Percentiles rank a stretch among this genome's conserved stretches.
Evolutionary conservation across 1,139 yeast species (phyloP).

Genomic region (Yamadazyma buinensis): DNA sequence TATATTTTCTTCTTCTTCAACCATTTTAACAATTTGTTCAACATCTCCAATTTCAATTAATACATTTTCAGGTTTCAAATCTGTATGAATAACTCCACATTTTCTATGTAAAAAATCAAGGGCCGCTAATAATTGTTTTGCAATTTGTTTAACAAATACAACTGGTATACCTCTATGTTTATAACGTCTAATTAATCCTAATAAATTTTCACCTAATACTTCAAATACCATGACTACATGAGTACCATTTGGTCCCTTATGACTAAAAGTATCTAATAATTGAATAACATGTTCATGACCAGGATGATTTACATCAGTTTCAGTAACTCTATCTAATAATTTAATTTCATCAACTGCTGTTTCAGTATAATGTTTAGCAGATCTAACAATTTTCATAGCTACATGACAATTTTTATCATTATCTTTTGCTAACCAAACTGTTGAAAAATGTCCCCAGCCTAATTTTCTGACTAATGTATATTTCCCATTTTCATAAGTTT

Average conservation of each 20-base stretch:
- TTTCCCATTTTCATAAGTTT: conserved; percentile 53
- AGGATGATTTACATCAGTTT: conserved; percentile 52
- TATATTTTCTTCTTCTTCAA: conserved; percentile 52
- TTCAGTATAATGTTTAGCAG: conserved; percentile 72
- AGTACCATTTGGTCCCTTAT: conserved; percentile 69
- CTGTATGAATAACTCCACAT: conserved; percentile 91
- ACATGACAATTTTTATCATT: conserved; percentile 55
- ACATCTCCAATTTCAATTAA: conserved; percentile 76
- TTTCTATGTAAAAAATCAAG: conserved; percentile 77
- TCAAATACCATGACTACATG: conserved; percentile 88
- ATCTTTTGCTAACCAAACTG: conserved; percentile 56
- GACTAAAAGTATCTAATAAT: conserved; percentile 62
- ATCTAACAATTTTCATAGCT: conserved; percentile 80
- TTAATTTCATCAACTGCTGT: conserved; percentile 85
- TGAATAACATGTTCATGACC: conserved; percentile 66
- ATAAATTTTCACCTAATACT: conserved; percentile 76
- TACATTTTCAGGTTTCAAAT: conserved; percentile 87
- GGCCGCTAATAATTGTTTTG: conserved; percentile 72
- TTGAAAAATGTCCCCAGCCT: conserved; percentile 52
- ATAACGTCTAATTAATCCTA: conserved; percentile 66
- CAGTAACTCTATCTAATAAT: conserved; percentile 48
- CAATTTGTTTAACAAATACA: conserved; percentile 71
- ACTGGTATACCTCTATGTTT: conserved; percentile 74
- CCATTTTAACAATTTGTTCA: conserved; percentile 57
- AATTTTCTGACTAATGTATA: conserved; percentile 72